Evolutionary conservation across 176 grass and related monocot species (phyloP).

Genomic region (Alloteropsis semialata): DNA sequence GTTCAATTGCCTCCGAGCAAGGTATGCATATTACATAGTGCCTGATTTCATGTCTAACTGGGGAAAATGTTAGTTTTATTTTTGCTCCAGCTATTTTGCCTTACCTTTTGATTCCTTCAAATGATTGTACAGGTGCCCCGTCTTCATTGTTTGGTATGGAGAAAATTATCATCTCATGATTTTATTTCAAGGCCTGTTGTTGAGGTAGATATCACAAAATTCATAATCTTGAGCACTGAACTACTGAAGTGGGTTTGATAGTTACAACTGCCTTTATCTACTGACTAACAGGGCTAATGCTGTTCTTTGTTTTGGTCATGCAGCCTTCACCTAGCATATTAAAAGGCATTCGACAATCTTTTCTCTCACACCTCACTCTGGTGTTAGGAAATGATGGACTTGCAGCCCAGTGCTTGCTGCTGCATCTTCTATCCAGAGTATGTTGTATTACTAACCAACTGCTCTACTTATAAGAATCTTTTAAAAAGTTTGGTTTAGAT

Average conservation of each 20-base stretch:
- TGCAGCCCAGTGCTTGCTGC: slow-evolving; percentile 74
- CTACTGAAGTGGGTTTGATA: not conserved
- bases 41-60: not conserved
- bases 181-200: slow-evolving; percentile 49
- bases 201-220: slow-evolving; percentile 51
- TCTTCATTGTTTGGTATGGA: slow-evolving; percentile 87
- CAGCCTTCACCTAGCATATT: slow-evolving; percentile 72
- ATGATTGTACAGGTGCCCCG: slow-evolving; percentile 66
- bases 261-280: not conserved
- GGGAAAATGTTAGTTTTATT: not conserved
- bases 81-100: not conserved
- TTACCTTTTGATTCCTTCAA: not conserved
- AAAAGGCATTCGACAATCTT: slow-evolving; percentile 67
- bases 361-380: slow-evolving; percentile 62
- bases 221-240: not conserved
- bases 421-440: slow-evolving; percentile 97
- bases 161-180: slow-evolving; percentile 65
- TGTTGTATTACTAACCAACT: not conserved
- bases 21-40: slow-evolving; percentile 37
- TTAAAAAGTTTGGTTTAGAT: not conserved
- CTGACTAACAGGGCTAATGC: not conserved
- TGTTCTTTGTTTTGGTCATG: slow-evolving; percentile 23
- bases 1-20: slow-evolving; percentile 79
- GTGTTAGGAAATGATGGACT: slow-evolving; percentile 72
- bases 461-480: not conserved